These are phyloP conservation scores for Larix kaempferi DNA, from an alignment of 75 land plant species.

Conservation along the genomic window DNA sequence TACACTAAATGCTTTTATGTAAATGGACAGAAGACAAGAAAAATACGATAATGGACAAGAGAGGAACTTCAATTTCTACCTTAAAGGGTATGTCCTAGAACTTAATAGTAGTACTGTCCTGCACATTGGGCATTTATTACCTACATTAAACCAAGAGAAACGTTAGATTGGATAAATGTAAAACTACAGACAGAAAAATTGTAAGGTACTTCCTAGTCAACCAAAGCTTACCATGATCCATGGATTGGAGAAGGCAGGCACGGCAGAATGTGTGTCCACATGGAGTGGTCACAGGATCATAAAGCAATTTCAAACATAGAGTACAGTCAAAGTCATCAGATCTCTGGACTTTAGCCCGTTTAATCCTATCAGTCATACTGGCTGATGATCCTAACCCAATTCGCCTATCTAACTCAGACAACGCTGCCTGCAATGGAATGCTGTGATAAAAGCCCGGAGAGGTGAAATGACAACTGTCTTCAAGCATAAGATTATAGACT, in stretches of 20 bases:
- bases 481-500: not conserved
- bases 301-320: constrained; percentile 81
- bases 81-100: constrained; percentile 80
- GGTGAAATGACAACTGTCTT: not conserved
- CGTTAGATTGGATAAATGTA: constrained; percentile 4
- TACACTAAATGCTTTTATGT: not conserved
- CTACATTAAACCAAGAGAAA: constrained; percentile 25
- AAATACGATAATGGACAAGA: not conserved
- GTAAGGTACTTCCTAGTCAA: not conserved
- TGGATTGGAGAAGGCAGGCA: constrained; percentile 78
- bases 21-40: not conserved
- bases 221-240: constrained; percentile 77
- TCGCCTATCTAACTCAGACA: constrained; percentile 44
- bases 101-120: constrained; percentile 82
- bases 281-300: constrained; percentile 93
- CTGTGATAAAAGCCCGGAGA: constrained; percentile 24
- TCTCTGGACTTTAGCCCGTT: constrained; percentile 46
- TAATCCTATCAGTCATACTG: constrained; percentile 19
- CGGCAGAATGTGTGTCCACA: constrained; percentile 99
- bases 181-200: not conserved
- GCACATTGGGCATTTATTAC: constrained; percentile 98
- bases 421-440: constrained; percentile 31
- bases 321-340: constrained; percentile 97
- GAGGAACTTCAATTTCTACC: constrained; percentile 34
- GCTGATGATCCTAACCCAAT: constrained; percentile 10